phyloP scores from a whole-genome alignment of 768 basidiomycete genomes.

The Pleurotus tuoliensis region DNA sequence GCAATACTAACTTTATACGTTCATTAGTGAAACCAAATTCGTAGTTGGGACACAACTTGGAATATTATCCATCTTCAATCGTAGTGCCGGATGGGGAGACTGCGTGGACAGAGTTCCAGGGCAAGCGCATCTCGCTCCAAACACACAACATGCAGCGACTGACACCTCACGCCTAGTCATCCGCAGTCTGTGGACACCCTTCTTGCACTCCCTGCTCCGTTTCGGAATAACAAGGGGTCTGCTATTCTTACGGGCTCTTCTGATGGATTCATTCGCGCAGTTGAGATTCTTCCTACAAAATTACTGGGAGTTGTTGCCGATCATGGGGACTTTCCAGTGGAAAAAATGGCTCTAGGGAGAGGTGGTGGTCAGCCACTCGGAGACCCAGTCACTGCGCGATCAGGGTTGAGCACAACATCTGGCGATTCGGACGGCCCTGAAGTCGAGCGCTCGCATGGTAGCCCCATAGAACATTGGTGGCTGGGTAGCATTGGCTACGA shows the following conservation, averaged over 20 bases:
- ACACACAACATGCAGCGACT: background rate
- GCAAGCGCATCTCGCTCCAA: slow-evolving; percentile 34
- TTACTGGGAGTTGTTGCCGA: slow-evolving; percentile 87
- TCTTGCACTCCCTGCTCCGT: slow-evolving; percentile 61
- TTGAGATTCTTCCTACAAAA: slow-evolving; percentile 85
- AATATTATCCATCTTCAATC: slow-evolving; percentile 86
- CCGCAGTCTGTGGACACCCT: slow-evolving; percentile 89
- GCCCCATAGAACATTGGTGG: slow-evolving; percentile 52
- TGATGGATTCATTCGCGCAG: slow-evolving; percentile 85
- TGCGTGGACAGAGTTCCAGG: slow-evolving; percentile 90
- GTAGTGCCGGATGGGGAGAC: slow-evolving; percentile 84
- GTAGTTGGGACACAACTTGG: slow-evolving; percentile 90
- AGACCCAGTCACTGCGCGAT: slow-evolving; percentile 9
- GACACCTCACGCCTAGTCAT: slow-evolving; percentile 50
- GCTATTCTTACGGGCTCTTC: slow-evolving; percentile 85
- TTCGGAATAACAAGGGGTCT: slow-evolving; percentile 54
- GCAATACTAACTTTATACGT: background rate
- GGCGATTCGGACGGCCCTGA: slow-evolving; percentile 12
- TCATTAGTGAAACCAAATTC: slow-evolving; percentile 64
- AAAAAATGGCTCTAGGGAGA: slow-evolving; percentile 67
- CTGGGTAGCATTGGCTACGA: slow-evolving; percentile 93
- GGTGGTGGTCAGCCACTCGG: slow-evolving; percentile 29
- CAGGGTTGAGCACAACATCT: slow-evolving; percentile 1
- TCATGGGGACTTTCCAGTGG: slow-evolving; percentile 90
- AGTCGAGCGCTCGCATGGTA: slow-evolving; percentile 4